These are phyloP conservation scores for Dothistroma septosporum DNA, from an alignment of 2,329 filamentous ascomycete species.

Conservation along the genomic window DNA sequence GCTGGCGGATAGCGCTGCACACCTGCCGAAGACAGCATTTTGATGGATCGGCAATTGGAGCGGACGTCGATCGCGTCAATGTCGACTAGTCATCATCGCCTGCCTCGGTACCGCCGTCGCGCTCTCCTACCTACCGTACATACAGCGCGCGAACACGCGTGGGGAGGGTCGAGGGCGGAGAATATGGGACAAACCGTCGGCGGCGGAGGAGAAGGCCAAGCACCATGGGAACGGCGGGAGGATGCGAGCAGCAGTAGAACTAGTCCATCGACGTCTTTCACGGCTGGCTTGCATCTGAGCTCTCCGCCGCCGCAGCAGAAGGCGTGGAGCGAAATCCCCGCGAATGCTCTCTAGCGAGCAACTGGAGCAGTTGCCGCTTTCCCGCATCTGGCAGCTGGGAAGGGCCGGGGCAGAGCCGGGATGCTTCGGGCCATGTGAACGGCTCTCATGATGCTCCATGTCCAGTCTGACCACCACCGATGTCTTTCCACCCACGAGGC, in stretches of 20 bases:
- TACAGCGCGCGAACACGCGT: neutral
- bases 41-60: conserved; percentile 1
- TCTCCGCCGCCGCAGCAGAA: neutral
- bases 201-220: neutral
- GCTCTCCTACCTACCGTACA: neutral
- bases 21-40: conserved; percentile 29
- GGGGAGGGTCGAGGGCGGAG: neutral
- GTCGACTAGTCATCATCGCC: neutral
- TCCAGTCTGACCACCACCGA: neutral
- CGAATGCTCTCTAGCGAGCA: neutral
- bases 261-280: neutral
- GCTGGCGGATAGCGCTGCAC: conserved; percentile 25
- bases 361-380: neutral
- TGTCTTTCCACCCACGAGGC: neutral
- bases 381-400: neutral
- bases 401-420: neutral
- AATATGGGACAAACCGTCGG: neutral
- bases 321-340: neutral
- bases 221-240: neutral
- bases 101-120: neutral
- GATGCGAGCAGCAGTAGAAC: neutral
- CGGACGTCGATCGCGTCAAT: conserved; percentile 2
- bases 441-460: neutral
- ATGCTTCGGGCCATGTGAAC: neutral
- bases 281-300: neutral